Evolutionary conservation across 2,329 filamentous ascomycete species (phyloP), one percentile per base, ranked within the genome.

Genomic region (Fusarium compactum): DNA sequence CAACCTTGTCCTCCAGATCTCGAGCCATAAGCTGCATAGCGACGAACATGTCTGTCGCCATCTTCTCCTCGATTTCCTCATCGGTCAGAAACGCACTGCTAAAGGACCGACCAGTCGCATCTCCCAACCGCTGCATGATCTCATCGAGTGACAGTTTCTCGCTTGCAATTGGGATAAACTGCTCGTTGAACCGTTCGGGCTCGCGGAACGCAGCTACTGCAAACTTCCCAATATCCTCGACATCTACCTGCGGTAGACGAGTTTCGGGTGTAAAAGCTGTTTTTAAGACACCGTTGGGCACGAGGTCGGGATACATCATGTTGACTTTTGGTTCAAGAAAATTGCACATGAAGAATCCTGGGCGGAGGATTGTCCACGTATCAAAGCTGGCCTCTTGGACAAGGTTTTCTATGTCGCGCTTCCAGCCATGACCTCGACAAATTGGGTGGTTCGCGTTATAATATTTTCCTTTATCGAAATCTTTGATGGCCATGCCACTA

Each of bases 271-370:
- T 57, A 16, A 44, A 64, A 8, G 50, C 50, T 3, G 61, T 64
- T 3, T 12, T 48, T 41, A 61, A 29, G 6, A 18, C 24, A 3
- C 27, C 32, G 4, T 12, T 22, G 0, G 9, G 41, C 10, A 55
- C n/a, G 6, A 64, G 34, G 3, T 62, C 44, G 3, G 44, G 30
- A 18, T 32, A 57, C 58, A 64, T 57, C 14, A 38, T 38, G 3
- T 45, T 64, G 29, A 64, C 43, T 16, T 64, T 64, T 5, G 61
- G 61, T 27, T 40, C 29, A 15, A 64, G 44, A 12, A 63, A 22
- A 18, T 64, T 64, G 8, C 58, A 64, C 61, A 64, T 64, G 3
- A 63, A 64, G 25, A 64, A 64, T 0, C 61, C 59, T 2, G 43
- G 34, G 2, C 59, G 50, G 15, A 64, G 34, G n/a, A 64, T 64